Conservation (phyloP, 148 eudicot species). For the Suaeda aralocaspica region DNA sequence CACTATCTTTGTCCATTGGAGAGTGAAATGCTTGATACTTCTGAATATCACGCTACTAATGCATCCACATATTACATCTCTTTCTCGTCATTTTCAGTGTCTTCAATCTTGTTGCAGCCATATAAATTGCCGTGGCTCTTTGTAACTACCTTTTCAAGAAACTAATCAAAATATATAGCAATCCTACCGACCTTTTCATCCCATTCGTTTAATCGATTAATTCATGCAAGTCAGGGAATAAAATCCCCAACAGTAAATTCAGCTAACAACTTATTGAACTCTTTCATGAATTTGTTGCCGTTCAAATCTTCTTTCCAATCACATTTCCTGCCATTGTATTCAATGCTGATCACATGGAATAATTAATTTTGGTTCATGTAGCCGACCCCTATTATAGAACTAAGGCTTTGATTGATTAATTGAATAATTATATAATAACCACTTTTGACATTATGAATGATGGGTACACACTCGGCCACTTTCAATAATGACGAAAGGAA, state of each 20-base stretch:
- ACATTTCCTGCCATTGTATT: conserved; percentile 34
- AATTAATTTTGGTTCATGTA: too few relatives aligned
- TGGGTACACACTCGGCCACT: too few relatives aligned
- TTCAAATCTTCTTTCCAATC: conserved; percentile 29
- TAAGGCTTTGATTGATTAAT: too few relatives aligned
- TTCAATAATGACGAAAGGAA: too few relatives aligned
- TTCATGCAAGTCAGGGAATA: conserved; percentile 27
- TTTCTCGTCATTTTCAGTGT: conserved; percentile 3
- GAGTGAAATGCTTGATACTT: conserved; percentile 23
- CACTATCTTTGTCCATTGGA: conserved; percentile 27
- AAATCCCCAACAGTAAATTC: conserved; percentile 27
- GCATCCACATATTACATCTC: conserved; percentile 36
- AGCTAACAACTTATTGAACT: conserved; percentile 38
- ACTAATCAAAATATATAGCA: conserved; percentile 20
- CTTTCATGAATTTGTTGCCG: conserved; percentile 29
- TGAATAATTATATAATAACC: too few relatives aligned
- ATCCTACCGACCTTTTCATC: conserved; percentile 26
- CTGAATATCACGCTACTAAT: conserved; percentile 34
- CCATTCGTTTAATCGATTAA: conserved; percentile 25
- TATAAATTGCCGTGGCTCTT: conserved; percentile 25
- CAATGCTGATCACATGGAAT: too few relatives aligned
- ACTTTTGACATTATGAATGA: too few relatives aligned
- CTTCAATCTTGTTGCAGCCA: neutral
- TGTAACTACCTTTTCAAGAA: conserved; percentile 36
- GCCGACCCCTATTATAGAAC: too few relatives aligned